Evolutionary conservation across 2,329 filamentous ascomycete species (phyloP).

Genomic region (Penicillium sp.): DNA sequence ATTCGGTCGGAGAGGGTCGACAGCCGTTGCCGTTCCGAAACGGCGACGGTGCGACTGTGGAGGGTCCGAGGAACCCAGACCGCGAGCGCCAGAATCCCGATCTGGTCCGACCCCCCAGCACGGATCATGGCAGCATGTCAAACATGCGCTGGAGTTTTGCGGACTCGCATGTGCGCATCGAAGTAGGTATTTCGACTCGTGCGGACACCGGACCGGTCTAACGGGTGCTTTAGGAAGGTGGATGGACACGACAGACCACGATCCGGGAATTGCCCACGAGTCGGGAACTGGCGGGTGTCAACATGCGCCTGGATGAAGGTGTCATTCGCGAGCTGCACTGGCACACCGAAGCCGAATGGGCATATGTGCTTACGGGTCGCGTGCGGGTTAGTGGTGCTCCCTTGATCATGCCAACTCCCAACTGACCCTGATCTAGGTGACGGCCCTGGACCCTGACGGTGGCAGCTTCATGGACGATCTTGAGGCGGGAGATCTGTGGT

Average conservation of each 20-base stretch:
- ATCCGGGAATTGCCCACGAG: constrained; percentile 36
- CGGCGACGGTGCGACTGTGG: constrained; percentile 62
- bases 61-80: constrained; percentile 68
- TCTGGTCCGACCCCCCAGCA: constrained; percentile 68
- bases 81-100: constrained; percentile 70
- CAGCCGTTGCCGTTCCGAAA: constrained; percentile 65
- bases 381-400: constrained; percentile 50
- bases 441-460: constrained; percentile 70
- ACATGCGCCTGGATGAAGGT: constrained; percentile 72
- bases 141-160: constrained; percentile 73
- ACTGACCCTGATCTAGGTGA: constrained; percentile 43
- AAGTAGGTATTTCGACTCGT: constrained; percentile 45
- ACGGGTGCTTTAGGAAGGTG: constrained; percentile 58
- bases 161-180: constrained; percentile 63
- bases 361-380: constrained; percentile 68
- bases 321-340: constrained; percentile 76
- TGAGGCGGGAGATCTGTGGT: constrained; percentile 73
- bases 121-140: constrained; percentile 66
- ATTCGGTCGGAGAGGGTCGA: constrained; percentile 59
- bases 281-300: constrained; percentile 71
- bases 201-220: not conserved
- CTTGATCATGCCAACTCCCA: not conserved
- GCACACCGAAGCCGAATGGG: constrained; percentile 80
- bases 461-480: constrained; percentile 74
- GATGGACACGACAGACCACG: constrained; percentile 71